A percentile compares a stretch with the other conserved stretches of the same genome.
phyloP scores from a whole-genome alignment of 345 rosid genomes.

The Garcia nutans region DNA sequence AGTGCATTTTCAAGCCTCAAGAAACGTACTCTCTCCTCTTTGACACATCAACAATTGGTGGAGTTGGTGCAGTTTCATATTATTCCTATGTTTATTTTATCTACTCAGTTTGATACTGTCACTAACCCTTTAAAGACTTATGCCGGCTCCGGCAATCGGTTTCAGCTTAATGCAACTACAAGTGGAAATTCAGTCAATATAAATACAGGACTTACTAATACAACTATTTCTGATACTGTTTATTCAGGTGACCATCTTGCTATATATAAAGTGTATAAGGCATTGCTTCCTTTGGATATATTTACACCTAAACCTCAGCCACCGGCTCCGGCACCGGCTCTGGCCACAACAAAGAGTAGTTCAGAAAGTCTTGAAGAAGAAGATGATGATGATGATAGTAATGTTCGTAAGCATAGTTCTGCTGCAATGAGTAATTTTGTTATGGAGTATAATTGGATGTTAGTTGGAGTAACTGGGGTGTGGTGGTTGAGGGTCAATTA shows the following conservation, averaged over 20 bases:
- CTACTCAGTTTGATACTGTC: conserved; percentile 38
- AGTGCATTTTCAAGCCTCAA: conserved; percentile 24
- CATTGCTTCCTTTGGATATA: conserved; percentile 33
- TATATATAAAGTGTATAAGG: conserved; percentile 37
- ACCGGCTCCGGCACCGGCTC: conserved; percentile 19
- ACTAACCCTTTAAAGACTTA: conserved; percentile 43
- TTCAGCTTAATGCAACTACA: conserved; percentile 34
- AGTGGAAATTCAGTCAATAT: conserved; percentile 15
- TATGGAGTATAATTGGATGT: not conserved
- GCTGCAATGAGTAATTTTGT: conserved; percentile 1
- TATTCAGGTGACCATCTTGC: conserved; percentile 33
- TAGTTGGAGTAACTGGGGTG: conserved; percentile 7
- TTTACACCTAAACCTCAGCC: conserved; percentile 24
- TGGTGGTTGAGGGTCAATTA: not conserved
- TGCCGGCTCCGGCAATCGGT: conserved; percentile 30
- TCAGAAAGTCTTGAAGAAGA: not conserved
- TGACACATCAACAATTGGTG: conserved; percentile 27
- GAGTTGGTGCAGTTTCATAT: conserved; percentile 42
- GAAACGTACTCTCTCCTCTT: conserved; percentile 10
- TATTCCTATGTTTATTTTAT: conserved; percentile 31
- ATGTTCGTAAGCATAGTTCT: not conserved
- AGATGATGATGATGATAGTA: not conserved
- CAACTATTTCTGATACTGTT: conserved; percentile 29
- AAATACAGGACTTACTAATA: conserved; percentile 31
- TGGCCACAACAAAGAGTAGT: conserved; percentile 6